Evolutionary conservation across 352 stramenopile species (phyloP), one percentile per base, ranked within the genome.

Genomic region (Globisporangium splendens): DNA sequence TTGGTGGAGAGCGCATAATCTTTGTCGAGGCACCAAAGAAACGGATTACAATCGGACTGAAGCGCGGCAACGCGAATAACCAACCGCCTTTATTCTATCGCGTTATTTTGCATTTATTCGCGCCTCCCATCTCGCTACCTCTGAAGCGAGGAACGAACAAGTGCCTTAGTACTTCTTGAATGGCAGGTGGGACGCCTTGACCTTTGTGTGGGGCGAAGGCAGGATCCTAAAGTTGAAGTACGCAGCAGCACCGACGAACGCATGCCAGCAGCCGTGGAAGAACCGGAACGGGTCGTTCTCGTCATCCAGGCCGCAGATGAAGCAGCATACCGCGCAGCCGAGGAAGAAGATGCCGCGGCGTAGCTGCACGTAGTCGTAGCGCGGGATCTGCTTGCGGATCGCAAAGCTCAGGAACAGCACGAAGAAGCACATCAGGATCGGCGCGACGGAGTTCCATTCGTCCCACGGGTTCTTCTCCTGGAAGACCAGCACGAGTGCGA

Each of bases 391-490:
- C 21, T 61, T 60, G 2, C 69, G 68, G 38, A 77, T 53, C 1
- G 68, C 57, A 38, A 88, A 84, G 33, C 65, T 85, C 18, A 54
- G 21, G 8, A 88, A 59, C 17, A 90, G 56, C 47, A 79, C 31
- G 11, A 28, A 43, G 39, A 92, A 79, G 46, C 75, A 76, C 33
- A 62, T 35, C 15, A 66, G 39, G 42, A 92, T 83, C 7, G 82
- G 82, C 15, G 65, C 51, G 41, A 72, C 61, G 1, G 79, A 70
- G 65, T 88, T 89, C 18, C 52, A 43, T 33, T 88, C 77, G 46
- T 91, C 75, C 83, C 83, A 92, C 42, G 83, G 83, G 20, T 92
- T 86, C 50, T 90, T 89, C 60, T 91, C 79, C 56, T 92, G 83
- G 54, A 86, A 77, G 14, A 86, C 43, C 12, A 92, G 69, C 56